Percentiles rank a stretch among this genome's conserved stretches.
Conservation (phyloP, 495 filamentous ascomycete genomes). For the Aspergillus coremiiformis region DNA sequence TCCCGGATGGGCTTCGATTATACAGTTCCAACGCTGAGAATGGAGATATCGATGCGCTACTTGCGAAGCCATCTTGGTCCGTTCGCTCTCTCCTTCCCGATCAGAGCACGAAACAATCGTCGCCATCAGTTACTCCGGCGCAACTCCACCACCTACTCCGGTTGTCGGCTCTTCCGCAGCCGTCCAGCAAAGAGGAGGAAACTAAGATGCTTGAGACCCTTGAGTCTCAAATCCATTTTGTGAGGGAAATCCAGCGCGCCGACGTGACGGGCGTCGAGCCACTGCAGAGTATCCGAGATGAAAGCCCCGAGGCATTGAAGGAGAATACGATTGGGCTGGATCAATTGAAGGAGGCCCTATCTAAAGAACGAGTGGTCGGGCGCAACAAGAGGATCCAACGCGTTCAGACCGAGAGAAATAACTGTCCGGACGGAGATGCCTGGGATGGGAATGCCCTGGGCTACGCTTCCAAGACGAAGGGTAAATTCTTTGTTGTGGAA, state of each 20-base stretch:
- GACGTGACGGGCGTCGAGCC: constrained; percentile 66
- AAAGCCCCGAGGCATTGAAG: constrained; percentile 49
- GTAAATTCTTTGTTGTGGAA: constrained; percentile 74
- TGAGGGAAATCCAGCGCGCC: constrained; percentile 72
- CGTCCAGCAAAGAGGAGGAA: constrained; percentile 51
- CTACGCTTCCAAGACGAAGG: constrained; percentile 56
- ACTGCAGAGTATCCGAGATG: constrained; percentile 72
- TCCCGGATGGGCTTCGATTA: constrained; percentile 7
- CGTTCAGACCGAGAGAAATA: constrained; percentile 22
- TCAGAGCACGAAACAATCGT: constrained; percentile 19
- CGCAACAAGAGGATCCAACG: constrained; percentile 41
- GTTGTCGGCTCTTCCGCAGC: constrained; percentile 79
- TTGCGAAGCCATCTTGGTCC: constrained; percentile 77
- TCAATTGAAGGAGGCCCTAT: constrained; percentile 43
- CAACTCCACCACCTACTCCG: constrained; percentile 79
- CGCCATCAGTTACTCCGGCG: constrained; percentile 38
- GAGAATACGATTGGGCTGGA: constrained; percentile 49
- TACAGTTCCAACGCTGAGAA: constrained; percentile 25
- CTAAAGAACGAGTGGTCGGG: constrained; percentile 47
- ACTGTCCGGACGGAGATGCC: constrained; percentile 28
- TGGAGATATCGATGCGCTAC: constrained; percentile 44
- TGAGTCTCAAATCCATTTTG: constrained; percentile 80
- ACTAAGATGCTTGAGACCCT: constrained; percentile 62
- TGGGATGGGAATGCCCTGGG: constrained; percentile 63
- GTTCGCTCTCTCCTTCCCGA: constrained; percentile 67